These are phyloP conservation scores for Boletus patriciae DNA, from an alignment of 768 basidiomycete species.

Conservation along the genomic window DNA sequence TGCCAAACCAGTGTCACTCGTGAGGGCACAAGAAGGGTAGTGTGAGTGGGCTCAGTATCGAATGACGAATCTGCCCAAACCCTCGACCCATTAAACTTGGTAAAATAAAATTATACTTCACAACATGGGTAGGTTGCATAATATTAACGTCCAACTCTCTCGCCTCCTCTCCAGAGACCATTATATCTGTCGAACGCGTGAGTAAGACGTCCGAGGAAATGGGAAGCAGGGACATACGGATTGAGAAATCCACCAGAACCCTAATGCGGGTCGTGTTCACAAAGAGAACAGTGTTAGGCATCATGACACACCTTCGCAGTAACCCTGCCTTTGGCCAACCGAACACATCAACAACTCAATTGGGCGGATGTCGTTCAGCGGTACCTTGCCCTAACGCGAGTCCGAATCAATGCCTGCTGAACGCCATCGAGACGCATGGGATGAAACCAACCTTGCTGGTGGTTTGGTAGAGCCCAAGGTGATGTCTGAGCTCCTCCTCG, in stretches of 20 bases:
- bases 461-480: constrained; percentile 96
- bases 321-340: constrained; percentile 97
- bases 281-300: neutral
- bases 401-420: constrained; percentile 13
- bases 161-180: constrained; percentile 2
- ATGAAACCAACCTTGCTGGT: constrained; percentile 82
- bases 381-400: constrained; percentile 82
- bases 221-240: constrained; percentile 60
- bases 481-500: constrained; percentile 95
- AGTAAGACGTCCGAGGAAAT: constrained; percentile 1
- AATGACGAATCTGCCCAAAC: too few species aligned
- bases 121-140: constrained; percentile 26
- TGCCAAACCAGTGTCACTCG: constrained; percentile 85
- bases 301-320: constrained; percentile 77
- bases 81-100: too few species aligned
- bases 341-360: constrained; percentile 99
- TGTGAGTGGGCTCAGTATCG: constrained; percentile 15
- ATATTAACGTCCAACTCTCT: constrained; percentile 8
- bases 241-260: constrained; percentile 97
- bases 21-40: constrained; percentile 80
- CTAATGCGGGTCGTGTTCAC: constrained; percentile 35
- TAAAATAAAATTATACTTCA: too few species aligned
- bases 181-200: constrained; percentile 27
- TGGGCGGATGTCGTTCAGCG: constrained; percentile 93
- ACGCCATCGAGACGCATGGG: neutral